These are phyloP conservation scores for Orbilia blumenaviensis DNA, from an alignment of 2,329 filamentous ascomycete genomes.

Conservation along the genomic window DNA sequence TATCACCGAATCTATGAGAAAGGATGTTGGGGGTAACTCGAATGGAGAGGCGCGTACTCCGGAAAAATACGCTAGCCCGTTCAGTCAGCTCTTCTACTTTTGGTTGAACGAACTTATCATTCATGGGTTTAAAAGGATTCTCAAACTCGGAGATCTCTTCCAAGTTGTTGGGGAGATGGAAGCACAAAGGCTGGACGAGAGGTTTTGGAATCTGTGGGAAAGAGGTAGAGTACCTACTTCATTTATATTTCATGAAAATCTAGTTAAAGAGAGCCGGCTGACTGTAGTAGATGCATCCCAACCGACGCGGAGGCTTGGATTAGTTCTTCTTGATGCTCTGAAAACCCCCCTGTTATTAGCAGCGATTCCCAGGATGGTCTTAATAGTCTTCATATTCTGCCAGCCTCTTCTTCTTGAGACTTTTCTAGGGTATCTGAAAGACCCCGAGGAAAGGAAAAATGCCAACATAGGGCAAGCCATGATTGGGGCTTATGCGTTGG, in stretches of 20 bases:
- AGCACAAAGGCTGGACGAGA: conserved; percentile 60
- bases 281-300: background rate
- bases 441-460: conserved; percentile 41
- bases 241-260: no score
- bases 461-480: conserved; percentile 57
- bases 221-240: background rate
- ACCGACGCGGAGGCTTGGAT: background rate
- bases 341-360: conserved; percentile 55
- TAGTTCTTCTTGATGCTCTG: background rate
- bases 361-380: conserved; percentile 57
- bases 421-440: conserved; percentile 59
- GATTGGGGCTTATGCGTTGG: conserved; percentile 59
- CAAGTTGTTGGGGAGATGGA: conserved; percentile 58
- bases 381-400: conserved; percentile 59
- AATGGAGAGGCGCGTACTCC: conserved; percentile 56
- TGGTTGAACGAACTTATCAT: conserved; percentile 61
- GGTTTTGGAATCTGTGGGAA: conserved; percentile 60
- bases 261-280: no score
- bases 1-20: conserved; percentile 5
- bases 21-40: no score
- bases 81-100: conserved; percentile 60
- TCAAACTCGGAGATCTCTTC: conserved; percentile 52
- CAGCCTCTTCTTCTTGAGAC: conserved; percentile 60
- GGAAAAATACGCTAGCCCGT: conserved; percentile 61
- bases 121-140: conserved; percentile 57